Evolutionary conservation across 2,329 filamentous ascomycete genomes (phyloP).

Genomic region (Aspergillus thermomutatus): DNA sequence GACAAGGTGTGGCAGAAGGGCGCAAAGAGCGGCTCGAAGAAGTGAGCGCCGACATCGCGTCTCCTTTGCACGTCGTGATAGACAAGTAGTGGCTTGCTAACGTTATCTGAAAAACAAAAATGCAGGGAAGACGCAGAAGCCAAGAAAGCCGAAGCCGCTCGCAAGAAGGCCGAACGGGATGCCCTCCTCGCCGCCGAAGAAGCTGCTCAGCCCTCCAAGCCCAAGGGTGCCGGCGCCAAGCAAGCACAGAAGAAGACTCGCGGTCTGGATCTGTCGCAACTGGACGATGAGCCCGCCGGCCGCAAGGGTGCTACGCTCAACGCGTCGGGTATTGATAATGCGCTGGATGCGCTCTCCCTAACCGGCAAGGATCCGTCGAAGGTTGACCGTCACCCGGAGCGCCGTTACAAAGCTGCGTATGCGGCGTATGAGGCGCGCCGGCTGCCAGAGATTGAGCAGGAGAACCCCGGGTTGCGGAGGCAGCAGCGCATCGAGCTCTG

Average conservation of each 20-base stretch:
- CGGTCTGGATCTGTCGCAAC: constrained; percentile 71
- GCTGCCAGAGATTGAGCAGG: constrained; percentile 78
- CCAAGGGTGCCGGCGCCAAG: constrained; percentile 58
- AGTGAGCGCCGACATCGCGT: constrained; percentile 58
- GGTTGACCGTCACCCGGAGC: constrained; percentile 84
- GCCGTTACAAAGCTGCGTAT: constrained; percentile 81
- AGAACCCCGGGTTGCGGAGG: constrained; percentile 73
- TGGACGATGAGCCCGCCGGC: constrained; percentile 59
- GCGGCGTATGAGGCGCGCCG: constrained; percentile 77
- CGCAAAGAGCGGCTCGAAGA: constrained; percentile 79
- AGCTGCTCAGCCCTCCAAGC: constrained; percentile 56
- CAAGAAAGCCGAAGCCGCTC: constrained; percentile 76
- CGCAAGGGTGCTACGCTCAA: constrained; percentile 61
- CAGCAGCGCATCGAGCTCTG: constrained; percentile 83
- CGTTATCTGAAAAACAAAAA: constrained; percentile 3
- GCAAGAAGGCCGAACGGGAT: constrained; percentile 90
- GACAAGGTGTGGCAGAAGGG: constrained; percentile 80
- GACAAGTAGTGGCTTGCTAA: neutral
- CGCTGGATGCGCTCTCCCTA: constrained; percentile 78
- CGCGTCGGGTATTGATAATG: constrained; percentile 88
- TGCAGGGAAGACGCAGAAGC: constrained; percentile 75
- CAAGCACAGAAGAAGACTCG: constrained; percentile 54
- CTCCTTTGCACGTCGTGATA: neutral
- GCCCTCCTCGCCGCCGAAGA: constrained; percentile 82
- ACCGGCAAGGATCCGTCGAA: constrained; percentile 59